Evolutionary conservation across 768 basidiomycete genomes (phyloP).

Genomic region (Russula brevipes): DNA sequence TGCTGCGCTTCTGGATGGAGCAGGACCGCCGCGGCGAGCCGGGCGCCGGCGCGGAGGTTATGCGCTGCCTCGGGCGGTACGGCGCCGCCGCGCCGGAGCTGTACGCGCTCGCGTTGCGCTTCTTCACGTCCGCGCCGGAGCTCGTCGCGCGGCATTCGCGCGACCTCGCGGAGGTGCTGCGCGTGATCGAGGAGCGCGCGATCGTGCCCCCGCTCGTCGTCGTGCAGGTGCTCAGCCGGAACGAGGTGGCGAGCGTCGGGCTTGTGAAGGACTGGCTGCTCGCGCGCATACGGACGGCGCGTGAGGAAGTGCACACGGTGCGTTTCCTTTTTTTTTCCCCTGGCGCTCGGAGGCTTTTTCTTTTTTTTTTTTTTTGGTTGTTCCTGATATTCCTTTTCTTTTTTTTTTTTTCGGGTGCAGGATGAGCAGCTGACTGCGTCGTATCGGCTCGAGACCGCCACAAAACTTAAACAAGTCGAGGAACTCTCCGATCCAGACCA

Average conservation of each 20-base stretch:
- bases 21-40: conserved; percentile 40
- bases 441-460: conserved; percentile 77
- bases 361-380: not conserved
- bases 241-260: conserved; percentile 86
- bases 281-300: conserved; percentile 64
- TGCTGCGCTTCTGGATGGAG: conserved; percentile 91
- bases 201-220: conserved; percentile 89
- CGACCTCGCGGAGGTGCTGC: conserved; percentile 68
- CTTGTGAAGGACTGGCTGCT: conserved; percentile 90
- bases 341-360: not conserved
- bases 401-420: conserved; percentile 36
- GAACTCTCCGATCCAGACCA: conserved; percentile 73
- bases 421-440: conserved; percentile 84
- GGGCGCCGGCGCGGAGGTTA: conserved; percentile 46
- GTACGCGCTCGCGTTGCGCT: conserved; percentile 83
- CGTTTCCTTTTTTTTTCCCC: conserved; percentile 4
- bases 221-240: conserved; percentile 82
- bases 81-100: conserved; percentile 66
- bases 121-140: conserved; percentile 77
- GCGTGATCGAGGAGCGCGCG: conserved; percentile 70
- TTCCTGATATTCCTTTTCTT: not conserved
- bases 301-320: conserved; percentile 76
- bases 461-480: conserved; percentile 75
- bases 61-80: conserved; percentile 70
- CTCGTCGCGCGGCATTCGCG: conserved; percentile 63